phyloP scores from a whole-genome alignment of 1,139 yeast species.

The Pichia sp. region DNA sequence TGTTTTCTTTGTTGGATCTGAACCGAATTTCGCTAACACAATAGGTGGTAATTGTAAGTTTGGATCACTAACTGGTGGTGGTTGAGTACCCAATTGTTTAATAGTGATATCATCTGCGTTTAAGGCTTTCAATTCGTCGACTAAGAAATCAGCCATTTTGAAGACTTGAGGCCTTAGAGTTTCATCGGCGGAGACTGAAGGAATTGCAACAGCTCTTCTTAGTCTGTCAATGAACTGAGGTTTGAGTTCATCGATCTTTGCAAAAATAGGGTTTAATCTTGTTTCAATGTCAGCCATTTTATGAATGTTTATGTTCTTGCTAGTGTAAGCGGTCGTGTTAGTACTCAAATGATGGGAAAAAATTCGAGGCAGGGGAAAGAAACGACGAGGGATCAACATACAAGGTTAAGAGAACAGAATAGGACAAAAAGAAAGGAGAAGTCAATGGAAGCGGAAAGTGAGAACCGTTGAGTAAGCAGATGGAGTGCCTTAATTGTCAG shows the following conservation, averaged over 20 bases:
- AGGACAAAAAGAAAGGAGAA: not conserved
- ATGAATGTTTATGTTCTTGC: not conserved
- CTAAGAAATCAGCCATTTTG: constrained; percentile 77
- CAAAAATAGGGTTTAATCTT: constrained; percentile 33
- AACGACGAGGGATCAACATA: not conserved
- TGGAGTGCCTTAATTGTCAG: too few species aligned
- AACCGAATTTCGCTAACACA: constrained; percentile 79
- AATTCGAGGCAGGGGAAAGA: not conserved
- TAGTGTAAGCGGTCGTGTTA: not conserved
- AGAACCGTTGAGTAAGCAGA: too few species aligned
- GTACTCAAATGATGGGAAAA: not conserved
- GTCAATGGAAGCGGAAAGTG: too few species aligned
- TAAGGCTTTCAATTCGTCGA: constrained; percentile 54
- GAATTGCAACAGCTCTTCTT: constrained; percentile 78
- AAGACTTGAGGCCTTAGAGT: constrained; percentile 72
- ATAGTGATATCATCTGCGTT: constrained; percentile 80
- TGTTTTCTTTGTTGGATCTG: constrained; percentile 73
- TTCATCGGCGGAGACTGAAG: constrained; percentile 92
- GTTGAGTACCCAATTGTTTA: constrained; percentile 80
- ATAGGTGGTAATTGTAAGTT: constrained; percentile 82
- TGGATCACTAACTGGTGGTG: constrained; percentile 66
- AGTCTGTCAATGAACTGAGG: constrained; percentile 64
- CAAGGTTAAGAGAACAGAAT: not conserved
- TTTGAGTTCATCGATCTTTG: constrained; percentile 61
- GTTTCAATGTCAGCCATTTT: constrained; percentile 25